A percentile compares a stretch with the other conserved stretches of the same genome.
phyloP scores from a whole-genome alignment of 352 stramenopile genomes.

The Plasmopara muralis region DNA sequence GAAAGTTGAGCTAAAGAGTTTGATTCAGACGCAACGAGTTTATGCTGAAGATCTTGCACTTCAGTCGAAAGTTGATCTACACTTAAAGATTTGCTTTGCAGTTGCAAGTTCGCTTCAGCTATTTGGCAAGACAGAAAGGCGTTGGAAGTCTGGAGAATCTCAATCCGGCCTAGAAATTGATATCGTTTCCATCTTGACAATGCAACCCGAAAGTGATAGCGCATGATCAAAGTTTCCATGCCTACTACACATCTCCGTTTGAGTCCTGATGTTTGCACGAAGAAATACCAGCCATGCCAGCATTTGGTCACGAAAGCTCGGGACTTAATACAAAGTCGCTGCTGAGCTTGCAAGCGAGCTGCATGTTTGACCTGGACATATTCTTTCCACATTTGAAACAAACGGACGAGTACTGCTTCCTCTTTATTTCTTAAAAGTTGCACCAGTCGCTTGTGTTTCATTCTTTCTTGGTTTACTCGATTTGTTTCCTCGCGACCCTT shows the following conservation, averaged over 20 bases:
- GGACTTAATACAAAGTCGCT: slow-evolving; percentile 7
- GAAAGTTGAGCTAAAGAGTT: slow-evolving; percentile 4
- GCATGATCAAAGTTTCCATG: slow-evolving; percentile 5
- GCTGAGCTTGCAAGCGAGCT: slow-evolving; percentile 4
- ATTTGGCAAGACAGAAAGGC: slow-evolving; percentile 7
- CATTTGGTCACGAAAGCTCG: slow-evolving; percentile 1
- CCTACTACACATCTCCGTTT: slow-evolving; percentile 5
- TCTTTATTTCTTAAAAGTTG: slow-evolving; percentile 32
- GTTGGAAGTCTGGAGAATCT: slow-evolving; percentile 7
- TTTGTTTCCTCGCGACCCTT: slow-evolving; percentile 9
- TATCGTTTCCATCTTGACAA: slow-evolving; percentile 25
- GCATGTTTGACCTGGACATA: not conserved
- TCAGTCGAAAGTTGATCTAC: slow-evolving; percentile 15
- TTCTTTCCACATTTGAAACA: slow-evolving; percentile 31
- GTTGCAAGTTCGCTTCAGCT: slow-evolving; percentile 4
- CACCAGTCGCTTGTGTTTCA: slow-evolving; percentile 31
- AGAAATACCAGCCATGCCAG: slow-evolving; percentile 13
- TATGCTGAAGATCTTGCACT: slow-evolving; percentile 12
- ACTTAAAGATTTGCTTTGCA: slow-evolving; percentile 10
- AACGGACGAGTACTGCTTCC: slow-evolving; percentile 17
- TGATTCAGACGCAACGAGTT: slow-evolving; percentile 11
- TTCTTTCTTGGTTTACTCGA: slow-evolving; percentile 5
- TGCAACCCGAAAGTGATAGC: slow-evolving; percentile 13
- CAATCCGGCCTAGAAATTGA: slow-evolving; percentile 13
- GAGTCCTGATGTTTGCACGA: slow-evolving; percentile 2